Conservation (phyloP, 805 yeast genomes). For the Cyberlindnera japonica region DNA sequence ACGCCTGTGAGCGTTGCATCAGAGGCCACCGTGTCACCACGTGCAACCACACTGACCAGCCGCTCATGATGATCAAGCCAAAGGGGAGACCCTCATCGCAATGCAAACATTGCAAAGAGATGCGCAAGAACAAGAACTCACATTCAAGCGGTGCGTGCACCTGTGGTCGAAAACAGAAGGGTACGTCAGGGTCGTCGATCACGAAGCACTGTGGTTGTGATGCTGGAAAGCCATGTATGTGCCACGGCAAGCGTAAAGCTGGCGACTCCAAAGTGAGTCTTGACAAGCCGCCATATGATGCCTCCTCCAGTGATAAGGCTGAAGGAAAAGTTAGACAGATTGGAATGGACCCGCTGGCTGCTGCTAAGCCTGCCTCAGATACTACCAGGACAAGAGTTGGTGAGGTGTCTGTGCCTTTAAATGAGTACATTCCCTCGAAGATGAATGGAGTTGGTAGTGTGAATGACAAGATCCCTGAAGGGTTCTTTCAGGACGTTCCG, state of each 20-base stretch:
- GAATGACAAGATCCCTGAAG: slow-evolving; percentile 22
- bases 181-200: slow-evolving; percentile 19
- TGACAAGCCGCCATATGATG: background rate
- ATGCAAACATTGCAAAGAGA: slow-evolving; percentile 80
- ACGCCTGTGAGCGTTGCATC: slow-evolving; percentile 94
- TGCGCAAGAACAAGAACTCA: slow-evolving; percentile 60
- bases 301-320: background rate
- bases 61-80: slow-evolving; percentile 88
- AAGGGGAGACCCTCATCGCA: slow-evolving; percentile 96
- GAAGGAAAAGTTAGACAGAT: slow-evolving; percentile 20
- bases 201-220: slow-evolving; percentile 28
- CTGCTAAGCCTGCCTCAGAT: slow-evolving; percentile 26
- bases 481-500: slow-evolving; percentile 32
- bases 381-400: slow-evolving; percentile 32
- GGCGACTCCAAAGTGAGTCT: slow-evolving; percentile 2
- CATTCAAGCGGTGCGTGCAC: slow-evolving; percentile 61
- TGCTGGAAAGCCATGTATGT: slow-evolving; percentile 25
- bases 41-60: slow-evolving; percentile 89
- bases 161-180: slow-evolving; percentile 47
- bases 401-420: slow-evolving; percentile 35
- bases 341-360: slow-evolving; percentile 28
- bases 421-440: slow-evolving; percentile 34
- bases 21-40: slow-evolving; percentile 95
- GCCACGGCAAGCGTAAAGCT: slow-evolving; percentile 24
- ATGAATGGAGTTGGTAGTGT: slow-evolving; percentile 31